Conservation (phyloP, 228 moss, liverwort and hornwort species). For the Sphagnum fallax region DNA sequence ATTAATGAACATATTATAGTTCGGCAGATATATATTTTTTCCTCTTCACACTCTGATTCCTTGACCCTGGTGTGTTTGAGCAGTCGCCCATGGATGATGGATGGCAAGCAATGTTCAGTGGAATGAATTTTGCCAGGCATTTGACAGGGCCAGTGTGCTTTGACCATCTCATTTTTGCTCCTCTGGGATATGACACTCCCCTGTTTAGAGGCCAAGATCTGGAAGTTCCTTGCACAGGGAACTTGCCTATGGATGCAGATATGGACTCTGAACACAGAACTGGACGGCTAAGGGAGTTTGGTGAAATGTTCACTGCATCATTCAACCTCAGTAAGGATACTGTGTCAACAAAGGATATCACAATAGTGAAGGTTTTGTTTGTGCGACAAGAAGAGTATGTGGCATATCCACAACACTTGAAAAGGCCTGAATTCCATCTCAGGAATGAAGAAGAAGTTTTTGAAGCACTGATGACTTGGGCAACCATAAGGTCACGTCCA, state of each 20-base stretch:
- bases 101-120: slow-evolving; percentile 47
- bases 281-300: slow-evolving; percentile 38
- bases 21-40: too few species aligned
- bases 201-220: slow-evolving; percentile 26
- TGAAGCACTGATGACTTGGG: slow-evolving; percentile 23
- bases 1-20: too few species aligned
- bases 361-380: slow-evolving; percentile 28
- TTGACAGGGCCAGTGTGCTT: slow-evolving; percentile 34
- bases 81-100: slow-evolving; percentile 56
- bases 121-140: slow-evolving; percentile 37
- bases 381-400: slow-evolving; percentile 45
- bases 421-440: slow-evolving; percentile 37
- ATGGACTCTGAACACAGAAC: slow-evolving; percentile 7
- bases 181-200: slow-evolving; percentile 38
- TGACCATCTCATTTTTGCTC: slow-evolving; percentile 46
- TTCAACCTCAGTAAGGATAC: not conserved
- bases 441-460: slow-evolving; percentile 39
- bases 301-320: slow-evolving; percentile 19
- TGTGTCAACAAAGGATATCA: slow-evolving; percentile 1
- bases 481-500: slow-evolving; percentile 15
- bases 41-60: too few species aligned
- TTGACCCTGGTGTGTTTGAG: not conserved
- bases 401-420: slow-evolving; percentile 47
- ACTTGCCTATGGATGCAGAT: too few species aligned
- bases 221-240: slow-evolving; percentile 12